Percentiles rank a stretch among this genome's conserved stretches.
Evolutionary conservation across 2,329 filamentous ascomycete species (phyloP).

Genomic region (Hypocrella siamensis): DNA sequence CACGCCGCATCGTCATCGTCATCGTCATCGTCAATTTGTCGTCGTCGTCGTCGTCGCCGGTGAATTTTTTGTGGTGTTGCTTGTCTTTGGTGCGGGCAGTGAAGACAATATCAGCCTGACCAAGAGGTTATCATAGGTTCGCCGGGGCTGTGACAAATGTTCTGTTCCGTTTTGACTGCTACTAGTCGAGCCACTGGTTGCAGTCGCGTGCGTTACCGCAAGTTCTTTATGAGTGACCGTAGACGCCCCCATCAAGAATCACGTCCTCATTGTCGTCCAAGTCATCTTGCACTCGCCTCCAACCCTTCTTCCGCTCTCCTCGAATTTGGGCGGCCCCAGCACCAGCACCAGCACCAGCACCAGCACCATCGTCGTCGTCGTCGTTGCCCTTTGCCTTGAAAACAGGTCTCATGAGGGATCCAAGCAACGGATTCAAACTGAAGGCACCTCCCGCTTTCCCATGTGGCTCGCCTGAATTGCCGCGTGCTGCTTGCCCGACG

Average conservation of each 20-base stretch:
- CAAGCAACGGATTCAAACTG: slow-evolving; percentile 52
- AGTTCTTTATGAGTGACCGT: slow-evolving; percentile 18
- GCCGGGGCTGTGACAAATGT: no score
- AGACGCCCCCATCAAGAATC: slow-evolving; percentile 40
- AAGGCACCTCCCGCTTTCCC: slow-evolving; percentile 39
- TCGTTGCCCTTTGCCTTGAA: slow-evolving; percentile 38
- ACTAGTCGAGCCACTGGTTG: slow-evolving; percentile 21
- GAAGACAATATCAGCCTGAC: no score
- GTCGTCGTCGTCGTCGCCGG: no score
- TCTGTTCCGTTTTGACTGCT: slow-evolving; percentile 2
- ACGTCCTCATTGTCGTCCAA: slow-evolving; percentile 40
- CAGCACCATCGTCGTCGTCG: no score
- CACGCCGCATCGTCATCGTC: no score
- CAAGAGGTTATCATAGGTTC: no score
- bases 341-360: no score
- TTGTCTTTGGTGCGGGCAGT: no score
- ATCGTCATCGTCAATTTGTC: no score
- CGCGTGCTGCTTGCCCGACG: slow-evolving; percentile 16
- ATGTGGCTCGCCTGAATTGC: slow-evolving; percentile 12
- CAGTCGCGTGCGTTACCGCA: slow-evolving; percentile 18
- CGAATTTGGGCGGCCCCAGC: slow-evolving; percentile 20
- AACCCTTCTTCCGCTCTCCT: slow-evolving; percentile 26
- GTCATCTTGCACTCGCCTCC: slow-evolving; percentile 47
- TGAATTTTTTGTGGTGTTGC: no score
- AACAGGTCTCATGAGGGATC: slow-evolving; percentile 48